Evolutionary conservation across 1,284 basidiomycete species (phyloP), one percentile per base, ranked within the genome.

Genomic region (Afroboletus lepidellus): DNA sequence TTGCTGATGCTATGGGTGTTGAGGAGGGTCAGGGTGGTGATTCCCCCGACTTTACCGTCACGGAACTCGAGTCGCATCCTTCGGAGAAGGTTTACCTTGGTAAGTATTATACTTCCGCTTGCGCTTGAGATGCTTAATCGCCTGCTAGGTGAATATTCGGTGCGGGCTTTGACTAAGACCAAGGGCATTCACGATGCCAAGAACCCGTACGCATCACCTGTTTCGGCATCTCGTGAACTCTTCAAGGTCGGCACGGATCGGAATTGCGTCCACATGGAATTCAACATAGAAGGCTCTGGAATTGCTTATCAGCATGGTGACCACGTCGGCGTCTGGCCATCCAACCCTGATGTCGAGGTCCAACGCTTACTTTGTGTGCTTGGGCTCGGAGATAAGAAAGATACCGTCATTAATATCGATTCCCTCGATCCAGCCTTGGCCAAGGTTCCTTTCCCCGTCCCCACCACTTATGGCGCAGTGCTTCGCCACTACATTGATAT

Each of bases 271-370:
- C 95, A 98, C 69, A 79, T 96, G 67, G 96, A 99, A 69, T 89
- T 99, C 64, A 88, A 89, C 74, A 94, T 92, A 34, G 92, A 95
- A 71, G 93, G 92, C 37, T 95, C 94, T 46, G 95, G 95, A 51
- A 91, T 98, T 65, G 91, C 89, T n/a, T 99, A 99, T 74, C 96
- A 98, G 72, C 94, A 98, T 61, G 96, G 96, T 55, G 96, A 99
- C 72, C 96, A 99, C 70, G 85, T 98, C 57, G 96, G 94, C 56
- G 84, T 99, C 43, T 99, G 97, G 97, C 94, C 97, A 16, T 85
- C 86, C 54, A 99, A 99, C 73, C 83, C 96, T 3, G 93, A 98
- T 58, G 68, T 85, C 47, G 94, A 98, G 67, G 94, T 98, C 38
- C 86, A 93, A 51, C 88, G 96, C 52, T 81, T 96, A 41, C 81